Evolutionary conservation across 202 grass and related monocot genomes (phyloP), one percentile per base, ranked within the genome.

Genomic region (Hordeum pubiflorum): DNA sequence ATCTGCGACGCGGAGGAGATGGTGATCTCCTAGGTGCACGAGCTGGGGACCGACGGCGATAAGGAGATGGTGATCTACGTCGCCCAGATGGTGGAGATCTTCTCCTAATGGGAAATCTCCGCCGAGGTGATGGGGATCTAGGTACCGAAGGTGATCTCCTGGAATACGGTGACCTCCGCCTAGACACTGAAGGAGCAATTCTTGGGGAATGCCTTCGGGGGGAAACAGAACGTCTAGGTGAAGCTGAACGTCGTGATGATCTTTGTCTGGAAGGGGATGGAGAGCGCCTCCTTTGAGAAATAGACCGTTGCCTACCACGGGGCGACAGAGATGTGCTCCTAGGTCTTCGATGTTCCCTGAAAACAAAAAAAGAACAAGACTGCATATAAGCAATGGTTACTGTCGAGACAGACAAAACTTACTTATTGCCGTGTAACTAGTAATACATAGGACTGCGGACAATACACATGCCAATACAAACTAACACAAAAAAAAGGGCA

Each of bases 271-370:
- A 66, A 58, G 92, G 84, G 43, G 92, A 87, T 39, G 64, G 79
- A 83, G 82, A 81, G 69, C 9, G 78, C 73, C 84, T 92, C 75
- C 83, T 81, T 9, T 89, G 89, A 87, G 94, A 97, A 85, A 90
- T 44, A 78, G 88, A 89, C 58, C 43, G 83, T 37, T 40, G 85
- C 76, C 69, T 75, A 24, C 75, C 70, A 32, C 78, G 66, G 38
- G 91, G 92, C 2, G 91, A 97, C 37, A 79, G 12, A 58, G 94
- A 97, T 81, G n/a, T 78, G 37, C 86, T 94, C 66, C 74, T 87
- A 79, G 88, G 82, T 66, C 85, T 89, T 39, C 4, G 72, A 73
- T 62, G 57, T 83, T 85, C 87, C 76, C 92, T 94, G 79, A n/a
- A 75, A 63, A 24, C 15, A 55, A 58, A 39, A 34, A 48, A 36